phyloP scores from a whole-genome alignment of 169 alveolate genomes.

The Eimeria sp. region DNA sequence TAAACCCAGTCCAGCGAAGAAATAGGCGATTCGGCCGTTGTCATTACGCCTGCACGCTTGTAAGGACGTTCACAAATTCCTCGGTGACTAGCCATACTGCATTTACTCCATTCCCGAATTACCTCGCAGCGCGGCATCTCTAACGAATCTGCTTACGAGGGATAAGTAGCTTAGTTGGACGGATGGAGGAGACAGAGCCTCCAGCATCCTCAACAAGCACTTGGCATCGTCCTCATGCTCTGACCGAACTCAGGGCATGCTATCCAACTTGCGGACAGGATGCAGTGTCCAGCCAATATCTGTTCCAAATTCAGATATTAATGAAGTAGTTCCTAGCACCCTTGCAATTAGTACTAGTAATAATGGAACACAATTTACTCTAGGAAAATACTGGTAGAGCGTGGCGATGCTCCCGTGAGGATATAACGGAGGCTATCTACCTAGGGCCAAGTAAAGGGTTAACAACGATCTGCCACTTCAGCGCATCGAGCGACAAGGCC shows the following conservation, averaged over 20 bases:
- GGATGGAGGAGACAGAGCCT: not conserved
- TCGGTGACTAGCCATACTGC: not conserved
- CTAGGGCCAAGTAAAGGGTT: no score
- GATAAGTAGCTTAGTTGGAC: not conserved
- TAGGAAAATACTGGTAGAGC: no score
- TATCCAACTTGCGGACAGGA: no score
- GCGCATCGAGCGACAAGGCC: no score
- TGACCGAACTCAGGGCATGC: no score
- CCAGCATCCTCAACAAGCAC: not conserved
- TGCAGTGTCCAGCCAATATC: not conserved
- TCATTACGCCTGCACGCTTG: not conserved
- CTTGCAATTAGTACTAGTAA: not conserved
- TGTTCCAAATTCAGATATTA: not conserved
- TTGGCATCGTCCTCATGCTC: not conserved
- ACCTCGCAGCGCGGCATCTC: not conserved
- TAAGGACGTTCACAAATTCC: not conserved
- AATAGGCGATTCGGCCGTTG: not conserved
- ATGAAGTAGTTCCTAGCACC: not conserved
- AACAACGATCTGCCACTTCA: no score
- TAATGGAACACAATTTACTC: no score
- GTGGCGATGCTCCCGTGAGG: no score
- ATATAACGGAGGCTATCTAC: no score
- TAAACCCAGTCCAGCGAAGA: not conserved
- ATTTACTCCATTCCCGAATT: not conserved
- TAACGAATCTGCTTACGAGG: not conserved